Evolutionary conservation across 148 eudicot genomes (phyloP).

Genomic region (Beta vulgaris): DNA sequence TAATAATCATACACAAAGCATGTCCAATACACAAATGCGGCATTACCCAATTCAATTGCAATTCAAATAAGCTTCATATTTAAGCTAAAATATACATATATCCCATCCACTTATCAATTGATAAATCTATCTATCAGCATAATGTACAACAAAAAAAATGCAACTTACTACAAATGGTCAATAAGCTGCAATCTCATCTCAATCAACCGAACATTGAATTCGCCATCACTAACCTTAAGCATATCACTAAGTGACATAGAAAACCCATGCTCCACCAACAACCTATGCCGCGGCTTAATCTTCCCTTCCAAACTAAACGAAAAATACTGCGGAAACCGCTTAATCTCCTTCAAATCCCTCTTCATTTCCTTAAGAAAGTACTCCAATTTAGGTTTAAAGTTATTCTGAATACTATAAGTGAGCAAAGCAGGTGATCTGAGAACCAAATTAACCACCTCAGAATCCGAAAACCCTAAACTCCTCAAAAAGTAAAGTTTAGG

Average conservation of each 20-base stretch:
- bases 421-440: slow-evolving; percentile 76
- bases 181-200: slow-evolving; percentile 38
- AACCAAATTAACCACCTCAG: slow-evolving; percentile 61
- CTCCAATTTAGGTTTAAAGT: slow-evolving; percentile 66
- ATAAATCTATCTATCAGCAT: not conserved
- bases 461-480: slow-evolving; percentile 47
- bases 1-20: not conserved
- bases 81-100: not conserved
- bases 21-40: not conserved
- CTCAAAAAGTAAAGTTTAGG: slow-evolving; percentile 51
- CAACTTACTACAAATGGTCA: slow-evolving; percentile 28
- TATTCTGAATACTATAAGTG: slow-evolving; percentile 64
- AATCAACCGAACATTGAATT: slow-evolving; percentile 57
- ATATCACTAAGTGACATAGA: slow-evolving; percentile 62
- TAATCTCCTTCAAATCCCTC: slow-evolving; percentile 64
- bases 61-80: not conserved
- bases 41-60: not conserved
- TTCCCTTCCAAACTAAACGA: slow-evolving; percentile 83
- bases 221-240: slow-evolving; percentile 76
- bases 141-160: slow-evolving; percentile 18
- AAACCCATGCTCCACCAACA: slow-evolving; percentile 54
- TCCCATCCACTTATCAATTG: not conserved
- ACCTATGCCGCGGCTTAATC: slow-evolving; percentile 65
- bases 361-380: slow-evolving; percentile 76
- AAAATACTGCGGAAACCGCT: slow-evolving; percentile 88